Conservation (phyloP, 192 early-diverging fungal genomes). For the Entophlyctis luteolus region DNA sequence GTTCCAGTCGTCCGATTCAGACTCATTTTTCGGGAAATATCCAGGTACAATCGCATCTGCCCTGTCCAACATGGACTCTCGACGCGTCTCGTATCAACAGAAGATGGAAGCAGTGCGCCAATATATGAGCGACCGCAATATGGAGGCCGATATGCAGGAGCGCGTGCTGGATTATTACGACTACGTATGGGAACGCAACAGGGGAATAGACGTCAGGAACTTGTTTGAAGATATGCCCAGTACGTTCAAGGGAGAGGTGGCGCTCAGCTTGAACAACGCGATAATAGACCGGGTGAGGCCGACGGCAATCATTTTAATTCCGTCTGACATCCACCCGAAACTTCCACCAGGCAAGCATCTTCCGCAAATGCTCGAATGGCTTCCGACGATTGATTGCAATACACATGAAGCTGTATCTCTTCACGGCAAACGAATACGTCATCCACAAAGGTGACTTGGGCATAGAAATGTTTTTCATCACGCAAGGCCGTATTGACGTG, state of each 20-base stretch:
- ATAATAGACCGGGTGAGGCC: constrained; percentile 46
- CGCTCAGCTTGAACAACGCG: constrained; percentile 46
- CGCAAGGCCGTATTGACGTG: constrained; percentile 47
- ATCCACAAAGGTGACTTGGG: constrained; percentile 46
- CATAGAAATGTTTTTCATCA: constrained; percentile 49
- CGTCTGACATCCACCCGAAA: background rate
- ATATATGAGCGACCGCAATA: constrained; percentile 48
- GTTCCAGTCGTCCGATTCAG: background rate
- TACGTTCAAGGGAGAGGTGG: constrained; percentile 47
- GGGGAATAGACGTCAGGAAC: constrained; percentile 42
- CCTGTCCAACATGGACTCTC: constrained; percentile 53
- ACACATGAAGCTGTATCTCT: constrained; percentile 46
- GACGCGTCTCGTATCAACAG: constrained; percentile 47
- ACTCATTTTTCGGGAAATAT: background rate
- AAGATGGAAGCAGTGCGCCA: constrained; percentile 49
- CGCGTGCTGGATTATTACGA: constrained; percentile 50
- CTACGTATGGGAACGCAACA: constrained; percentile 51
- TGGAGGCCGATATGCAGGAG: constrained; percentile 50
- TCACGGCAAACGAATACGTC: constrained; percentile 50
- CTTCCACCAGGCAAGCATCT: constrained; percentile 33
- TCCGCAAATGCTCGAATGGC: constrained; percentile 42
- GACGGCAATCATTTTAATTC: background rate
- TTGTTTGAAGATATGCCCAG: constrained; percentile 49
- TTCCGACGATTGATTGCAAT: constrained; percentile 46
- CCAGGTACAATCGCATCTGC: constrained; percentile 45